These are phyloP conservation scores for Mucor lusitanicus DNA, from an alignment of 371 early-diverging fungal genomes.

Conservation along the genomic window DNA sequence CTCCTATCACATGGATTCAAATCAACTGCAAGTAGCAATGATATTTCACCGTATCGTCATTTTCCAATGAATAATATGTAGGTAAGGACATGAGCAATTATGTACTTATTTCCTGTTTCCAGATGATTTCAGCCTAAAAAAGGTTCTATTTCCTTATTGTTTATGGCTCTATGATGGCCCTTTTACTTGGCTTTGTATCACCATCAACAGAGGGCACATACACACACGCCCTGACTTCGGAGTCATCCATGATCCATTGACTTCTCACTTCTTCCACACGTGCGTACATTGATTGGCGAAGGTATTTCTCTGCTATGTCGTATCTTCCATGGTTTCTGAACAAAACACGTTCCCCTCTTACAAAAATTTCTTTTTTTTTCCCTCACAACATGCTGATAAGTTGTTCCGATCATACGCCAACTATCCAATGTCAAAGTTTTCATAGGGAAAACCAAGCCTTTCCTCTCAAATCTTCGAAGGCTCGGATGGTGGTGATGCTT, in stretches of 20 bases:
- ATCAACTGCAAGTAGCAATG: no score
- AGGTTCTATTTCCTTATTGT: not conserved
- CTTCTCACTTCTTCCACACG: conserved; percentile 10
- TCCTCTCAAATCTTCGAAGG: not conserved
- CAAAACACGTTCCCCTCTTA: conserved; percentile 16
- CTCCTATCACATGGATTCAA: not conserved
- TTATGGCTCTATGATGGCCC: not conserved
- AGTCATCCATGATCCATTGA: conserved; percentile 15
- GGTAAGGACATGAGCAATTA: not conserved
- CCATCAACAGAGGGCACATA: not conserved
- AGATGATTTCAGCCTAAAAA: not conserved
- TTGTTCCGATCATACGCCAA: not conserved
- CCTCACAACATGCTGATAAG: not conserved
- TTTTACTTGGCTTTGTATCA: not conserved
- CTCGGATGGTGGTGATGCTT: not conserved
- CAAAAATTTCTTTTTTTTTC: not conserved
- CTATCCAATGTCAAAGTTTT: not conserved
- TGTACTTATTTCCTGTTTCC: not conserved
- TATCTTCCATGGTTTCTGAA: conserved; percentile 10
- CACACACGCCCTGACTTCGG: conserved; percentile 1
- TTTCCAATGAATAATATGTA: not conserved
- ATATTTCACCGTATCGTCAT: not conserved
- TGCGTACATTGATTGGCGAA: conserved; percentile 17
- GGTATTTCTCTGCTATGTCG: not conserved
- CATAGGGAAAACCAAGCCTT: not conserved